Conservation (phyloP, 192 early-diverging fungal species). For the Radiomyces spectabilis region DNA sequence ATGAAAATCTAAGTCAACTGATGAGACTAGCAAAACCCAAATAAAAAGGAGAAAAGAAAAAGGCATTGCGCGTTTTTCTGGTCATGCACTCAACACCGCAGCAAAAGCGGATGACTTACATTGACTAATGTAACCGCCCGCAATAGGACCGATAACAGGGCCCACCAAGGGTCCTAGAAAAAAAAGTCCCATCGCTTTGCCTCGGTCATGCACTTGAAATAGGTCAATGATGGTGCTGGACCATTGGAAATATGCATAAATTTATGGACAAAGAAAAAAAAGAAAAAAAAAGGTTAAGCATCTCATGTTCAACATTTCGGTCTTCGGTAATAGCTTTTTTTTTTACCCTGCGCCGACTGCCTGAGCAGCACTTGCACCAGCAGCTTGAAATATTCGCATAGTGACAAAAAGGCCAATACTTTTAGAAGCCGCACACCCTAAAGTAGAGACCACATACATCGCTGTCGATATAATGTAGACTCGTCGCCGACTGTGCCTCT, state of each 20-base stretch:
- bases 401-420: slow-evolving; percentile 14
- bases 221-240: slow-evolving; percentile 32
- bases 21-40: not conserved
- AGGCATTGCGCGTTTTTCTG: not conserved
- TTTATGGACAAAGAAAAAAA: not conserved
- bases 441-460: slow-evolving; percentile 19
- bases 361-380: slow-evolving; percentile 23
- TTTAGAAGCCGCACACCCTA: slow-evolving; percentile 21
- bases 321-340: not conserved
- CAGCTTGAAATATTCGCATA: slow-evolving; percentile 17
- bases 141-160: slow-evolving; percentile 31
- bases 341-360: slow-evolving; percentile 26
- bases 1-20: slow-evolving; percentile 8
- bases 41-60: not conserved
- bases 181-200: slow-evolving; percentile 32
- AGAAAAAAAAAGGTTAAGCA: not conserved
- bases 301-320: not conserved
- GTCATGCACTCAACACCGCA: too few species aligned
- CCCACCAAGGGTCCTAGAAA: slow-evolving; percentile 33
- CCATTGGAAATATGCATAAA: not conserved
- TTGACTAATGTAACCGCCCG: slow-evolving; percentile 31
- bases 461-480: slow-evolving; percentile 19
- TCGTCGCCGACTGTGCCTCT: slow-evolving; percentile 19
- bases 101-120: too few species aligned
- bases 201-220: slow-evolving; percentile 25